These are phyloP conservation scores for Pistacia vera DNA, from an alignment of 345 rosid genomes.

Conservation along the genomic window DNA sequence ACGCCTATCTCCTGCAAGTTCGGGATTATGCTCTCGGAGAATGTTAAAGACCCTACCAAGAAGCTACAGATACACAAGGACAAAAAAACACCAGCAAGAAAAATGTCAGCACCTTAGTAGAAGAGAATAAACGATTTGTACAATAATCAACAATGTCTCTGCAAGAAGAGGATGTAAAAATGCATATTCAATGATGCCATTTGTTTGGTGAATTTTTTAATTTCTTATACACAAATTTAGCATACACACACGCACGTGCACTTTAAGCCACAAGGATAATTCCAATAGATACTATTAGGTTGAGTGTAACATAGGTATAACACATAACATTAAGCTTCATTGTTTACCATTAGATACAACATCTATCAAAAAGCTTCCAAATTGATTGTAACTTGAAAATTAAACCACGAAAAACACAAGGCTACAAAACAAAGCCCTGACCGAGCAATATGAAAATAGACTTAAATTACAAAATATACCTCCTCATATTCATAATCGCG, in stretches of 20 bases:
- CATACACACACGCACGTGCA: too few relatives aligned
- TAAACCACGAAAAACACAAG: neutral
- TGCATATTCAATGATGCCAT: neutral
- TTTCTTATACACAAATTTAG: too few relatives aligned
- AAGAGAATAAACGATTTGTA: neutral
- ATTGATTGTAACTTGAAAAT: neutral
- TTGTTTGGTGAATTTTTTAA: too few relatives aligned
- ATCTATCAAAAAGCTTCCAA: neutral
- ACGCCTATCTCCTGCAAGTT: slow-evolving; percentile 51
- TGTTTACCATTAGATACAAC: neutral
- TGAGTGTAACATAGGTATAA: neutral
- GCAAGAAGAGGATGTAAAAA: neutral
- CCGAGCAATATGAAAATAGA: neutral
- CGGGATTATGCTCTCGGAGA: slow-evolving; percentile 49
- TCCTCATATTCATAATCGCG: slow-evolving; percentile 90
- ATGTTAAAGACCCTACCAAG: slow-evolving; percentile 45
- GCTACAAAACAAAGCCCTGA: slow-evolving; percentile 8
- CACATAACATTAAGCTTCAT: neutral
- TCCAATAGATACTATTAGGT: neutral
- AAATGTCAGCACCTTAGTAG: neutral
- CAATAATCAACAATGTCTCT: neutral
- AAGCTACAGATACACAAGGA: slow-evolving; percentile 28
- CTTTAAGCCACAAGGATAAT: too few relatives aligned
- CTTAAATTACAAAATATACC: slow-evolving; percentile 35
- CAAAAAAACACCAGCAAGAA: neutral